Evolutionary conservation across 169 alveolate species (phyloP), one percentile per base, ranked within the genome.

Genomic region (Toxoplasma gondii): DNA sequence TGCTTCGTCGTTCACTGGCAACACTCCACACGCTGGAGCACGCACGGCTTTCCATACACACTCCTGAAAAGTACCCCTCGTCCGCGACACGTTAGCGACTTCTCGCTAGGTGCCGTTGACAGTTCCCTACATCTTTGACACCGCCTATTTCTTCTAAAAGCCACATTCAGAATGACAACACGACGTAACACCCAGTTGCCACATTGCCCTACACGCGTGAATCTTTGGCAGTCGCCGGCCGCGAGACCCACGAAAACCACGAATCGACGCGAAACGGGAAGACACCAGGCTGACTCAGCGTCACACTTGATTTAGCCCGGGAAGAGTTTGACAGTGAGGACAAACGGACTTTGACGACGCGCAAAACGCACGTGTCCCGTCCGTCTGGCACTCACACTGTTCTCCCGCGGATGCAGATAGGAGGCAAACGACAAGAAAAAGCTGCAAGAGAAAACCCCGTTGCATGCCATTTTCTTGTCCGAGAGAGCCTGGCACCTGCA

Each of bases 201-300:
- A 74, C 44, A 36, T 34, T 36, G 84, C 44, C 49, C 44, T 31
- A 36, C 74, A 64, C 24, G 74, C 74, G 34, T 31, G 22, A 27
- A 4, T 22, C 7, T 31, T 22, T 27, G n/a, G 74, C n/a, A 64
- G 22, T 19, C 58, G 29, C 67, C 9, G 67, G 19, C 67, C 24
- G n/a, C 7, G 1, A 17, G 9, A 44, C 84, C 44, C n/a, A 36
- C 44, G 43, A 74, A 34, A 12, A 41, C 84, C 27, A n/a, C 0
- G 43, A 41, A 74, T 1, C 84, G 17, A 12, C 49, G 43, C 49
- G 27, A 74, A n/a, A 10, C 84, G 43, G 39, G 39, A 74, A 22
- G 43, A 36, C 84, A 74, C 27, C 84, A 74, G 84, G 84, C 84
- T 74, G 84, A 74, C 84, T 74, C 84, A 74, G 84, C 84, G 84